Evolutionary conservation across 225 moss, liverwort and hornwort genomes (phyloP).

Genomic region (Climacium dendroides): DNA sequence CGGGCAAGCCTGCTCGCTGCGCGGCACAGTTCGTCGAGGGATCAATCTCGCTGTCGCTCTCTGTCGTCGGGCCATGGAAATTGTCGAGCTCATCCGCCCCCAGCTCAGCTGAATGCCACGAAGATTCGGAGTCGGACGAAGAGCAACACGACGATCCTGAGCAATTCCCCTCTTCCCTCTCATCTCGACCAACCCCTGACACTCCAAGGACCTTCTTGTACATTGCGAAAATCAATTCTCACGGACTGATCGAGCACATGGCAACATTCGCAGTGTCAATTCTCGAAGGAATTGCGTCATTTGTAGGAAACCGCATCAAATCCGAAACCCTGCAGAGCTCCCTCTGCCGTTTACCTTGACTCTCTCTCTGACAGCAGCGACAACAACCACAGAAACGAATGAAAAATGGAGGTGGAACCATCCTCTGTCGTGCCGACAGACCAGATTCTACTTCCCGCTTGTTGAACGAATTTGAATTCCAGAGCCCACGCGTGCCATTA

Average conservation of each 20-base stretch:
- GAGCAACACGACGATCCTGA: neutral
- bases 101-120: constrained; percentile 3
- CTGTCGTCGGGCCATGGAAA: neutral
- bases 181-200: neutral
- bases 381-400: neutral
- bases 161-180: neutral
- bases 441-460: neutral
- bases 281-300: no score
- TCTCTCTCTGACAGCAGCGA: neutral
- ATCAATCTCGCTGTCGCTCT: neutral
- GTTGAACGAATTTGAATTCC: neutral
- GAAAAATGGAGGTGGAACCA: neutral
- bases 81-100: neutral
- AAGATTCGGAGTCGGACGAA: neutral
- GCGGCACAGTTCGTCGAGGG: neutral
- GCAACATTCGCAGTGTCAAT: neutral
- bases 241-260: neutral
- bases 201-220: neutral
- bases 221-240: neutral
- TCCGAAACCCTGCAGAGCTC: neutral
- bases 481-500: neutral
- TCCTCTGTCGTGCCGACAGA: neutral
- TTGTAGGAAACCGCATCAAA: neutral
- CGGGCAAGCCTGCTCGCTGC: neutral
- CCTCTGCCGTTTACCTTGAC: neutral